Evolutionary conservation across 176 grass and related monocot species (phyloP).

Genomic region (Chrysopogon serrulatus): DNA sequence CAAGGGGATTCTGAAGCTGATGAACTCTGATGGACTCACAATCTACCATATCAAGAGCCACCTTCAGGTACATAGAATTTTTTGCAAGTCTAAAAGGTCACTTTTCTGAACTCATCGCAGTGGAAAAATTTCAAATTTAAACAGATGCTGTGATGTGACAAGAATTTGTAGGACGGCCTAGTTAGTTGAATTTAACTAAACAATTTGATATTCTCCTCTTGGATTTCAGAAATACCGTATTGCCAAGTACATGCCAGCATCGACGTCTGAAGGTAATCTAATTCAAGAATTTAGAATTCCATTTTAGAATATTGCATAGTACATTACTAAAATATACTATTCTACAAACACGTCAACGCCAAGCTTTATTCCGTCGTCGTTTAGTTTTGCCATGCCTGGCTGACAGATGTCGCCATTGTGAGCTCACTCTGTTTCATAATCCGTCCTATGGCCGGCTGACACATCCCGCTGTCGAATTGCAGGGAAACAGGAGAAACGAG

Average conservation of each 20-base stretch:
- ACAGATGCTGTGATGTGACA: not conserved
- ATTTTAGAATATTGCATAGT: not conserved
- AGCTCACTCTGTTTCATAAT: not conserved
- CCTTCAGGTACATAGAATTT: conserved; percentile 53
- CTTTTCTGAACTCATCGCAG: not conserved
- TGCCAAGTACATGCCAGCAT: conserved; percentile 73
- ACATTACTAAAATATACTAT: not conserved
- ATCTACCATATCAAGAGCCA: conserved; percentile 98
- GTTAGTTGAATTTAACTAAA: not conserved
- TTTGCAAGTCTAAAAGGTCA: not conserved
- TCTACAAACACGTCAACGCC: not conserved
- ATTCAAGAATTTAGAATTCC: not conserved
- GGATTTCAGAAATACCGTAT: conserved; percentile 67
- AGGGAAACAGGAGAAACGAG: conserved; percentile 58
- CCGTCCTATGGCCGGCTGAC: conserved; percentile 10
- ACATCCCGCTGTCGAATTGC: conserved; percentile 1
- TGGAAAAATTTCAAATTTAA: not conserved
- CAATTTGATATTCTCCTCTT: not conserved
- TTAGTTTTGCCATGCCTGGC: not conserved
- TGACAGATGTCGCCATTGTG: not conserved
- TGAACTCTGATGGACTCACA: conserved; percentile 75
- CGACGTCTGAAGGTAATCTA: conserved; percentile 63
- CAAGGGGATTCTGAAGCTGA: conserved; percentile 87
- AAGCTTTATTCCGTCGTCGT: not conserved
- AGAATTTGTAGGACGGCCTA: not conserved